Evolutionary conservation across 805 yeast genomes (phyloP), one percentile per base, ranked within the genome.

Genomic region (Starmerella ratchasimensis): DNA sequence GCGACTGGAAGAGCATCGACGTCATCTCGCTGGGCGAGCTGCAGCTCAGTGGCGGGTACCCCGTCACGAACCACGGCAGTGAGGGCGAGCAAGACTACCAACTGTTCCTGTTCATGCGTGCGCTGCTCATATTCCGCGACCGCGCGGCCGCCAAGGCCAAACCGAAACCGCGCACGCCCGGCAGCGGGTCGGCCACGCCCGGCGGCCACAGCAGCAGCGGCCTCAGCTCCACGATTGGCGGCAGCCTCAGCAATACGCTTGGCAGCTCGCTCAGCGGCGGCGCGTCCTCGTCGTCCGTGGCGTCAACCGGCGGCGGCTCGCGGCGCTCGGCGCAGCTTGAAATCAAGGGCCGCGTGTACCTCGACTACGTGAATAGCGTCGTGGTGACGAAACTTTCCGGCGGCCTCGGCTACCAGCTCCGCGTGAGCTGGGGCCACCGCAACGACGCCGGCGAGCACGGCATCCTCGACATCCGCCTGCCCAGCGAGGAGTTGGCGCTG

Each of bases 1-100:
- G 68, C 17, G 93, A 86, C 59, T 90, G 98, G 98, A 74, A 83
- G 49, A 96, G 95, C 17, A 83, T 82, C 55, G 74, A 76, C 42
- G 63, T 79, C 31, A 67, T 66, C 38, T 77, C 75, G 46, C 81
- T 83, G 56, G 99, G 99, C 19, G 93, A 82, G 41, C 67, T 90
- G 42, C 60, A 86, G 38, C 74, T 74, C 53, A 78, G 74, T 50
- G 88, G 83, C 40, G 63, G 65, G 28, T 84, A 80, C 24, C 56
- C 59, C 3, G 62, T 60, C 4, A 46, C 53, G 21, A 54, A 47
- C 45, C 47, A 46, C 20, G 90, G 79, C 48, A 18, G 6, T 7
- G 61, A 67, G 37, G 19, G 16, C n/a, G 96, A 88, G 55, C 74
- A 79, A 38, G 96, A 86, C 50, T 88, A 83, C 56, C 79, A 79